Conservation (phyloP, 1,284 basidiomycete genomes). For the Boletellus dicymbophilus region DNA sequence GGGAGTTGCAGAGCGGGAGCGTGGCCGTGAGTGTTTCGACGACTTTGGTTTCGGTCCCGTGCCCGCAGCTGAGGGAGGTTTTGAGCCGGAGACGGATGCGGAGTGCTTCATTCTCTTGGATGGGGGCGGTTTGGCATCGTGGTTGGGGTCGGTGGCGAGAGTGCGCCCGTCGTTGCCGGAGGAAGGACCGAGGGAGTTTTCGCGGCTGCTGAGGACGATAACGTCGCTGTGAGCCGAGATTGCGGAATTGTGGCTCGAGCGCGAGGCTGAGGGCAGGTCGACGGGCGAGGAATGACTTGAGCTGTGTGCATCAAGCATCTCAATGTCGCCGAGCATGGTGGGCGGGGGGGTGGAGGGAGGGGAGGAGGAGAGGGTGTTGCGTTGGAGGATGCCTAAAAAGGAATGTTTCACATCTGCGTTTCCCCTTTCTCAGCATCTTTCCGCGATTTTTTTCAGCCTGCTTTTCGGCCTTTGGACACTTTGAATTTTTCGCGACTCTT, state of each 20-base stretch:
- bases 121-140: slow-evolving; percentile 32
- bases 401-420: slow-evolving; percentile 33
- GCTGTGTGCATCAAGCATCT: slow-evolving; percentile 22
- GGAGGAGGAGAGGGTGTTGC: slow-evolving; percentile 30
- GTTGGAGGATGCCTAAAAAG: slow-evolving; percentile 38
- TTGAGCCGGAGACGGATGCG: slow-evolving; percentile 23
- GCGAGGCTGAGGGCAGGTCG: slow-evolving; percentile 10
- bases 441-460: slow-evolving; percentile 23
- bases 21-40: slow-evolving; percentile 44
- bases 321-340: slow-evolving; percentile 30
- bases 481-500: slow-evolving; percentile 20
- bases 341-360: slow-evolving; percentile 17
- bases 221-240: slow-evolving; percentile 22
- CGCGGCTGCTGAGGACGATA: slow-evolving; percentile 31
- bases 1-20: slow-evolving; percentile 58
- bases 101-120: slow-evolving; percentile 31
- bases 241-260: slow-evolving; percentile 17
- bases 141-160: slow-evolving; percentile 10
- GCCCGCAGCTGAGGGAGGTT: slow-evolving; percentile 31
- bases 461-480: slow-evolving; percentile 27
- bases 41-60: slow-evolving; percentile 36
- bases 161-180: slow-evolving; percentile 16
- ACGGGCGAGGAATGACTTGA: slow-evolving; percentile 2
- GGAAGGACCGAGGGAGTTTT: slow-evolving; percentile 25
- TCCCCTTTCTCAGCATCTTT: slow-evolving; percentile 31